phyloP scores from a whole-genome alignment of 176 grass and related monocot species.

The Secale cereale region DNA sequence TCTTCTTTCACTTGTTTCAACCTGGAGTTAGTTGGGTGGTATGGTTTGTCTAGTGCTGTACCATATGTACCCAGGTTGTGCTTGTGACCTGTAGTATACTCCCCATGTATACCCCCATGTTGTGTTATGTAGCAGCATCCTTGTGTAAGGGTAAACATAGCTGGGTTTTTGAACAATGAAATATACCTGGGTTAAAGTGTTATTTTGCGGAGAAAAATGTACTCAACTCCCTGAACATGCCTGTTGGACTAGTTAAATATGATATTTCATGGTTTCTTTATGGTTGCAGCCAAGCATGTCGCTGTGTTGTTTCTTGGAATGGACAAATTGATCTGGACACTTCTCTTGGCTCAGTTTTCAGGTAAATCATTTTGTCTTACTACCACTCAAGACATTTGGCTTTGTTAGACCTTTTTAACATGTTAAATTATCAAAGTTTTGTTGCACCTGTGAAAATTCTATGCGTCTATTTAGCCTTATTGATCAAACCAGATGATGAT shows the following conservation, averaged over 20 bases:
- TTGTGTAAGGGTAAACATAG: conserved; percentile 6
- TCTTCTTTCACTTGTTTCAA: neutral
- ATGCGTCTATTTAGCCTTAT: neutral
- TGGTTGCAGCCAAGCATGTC: neutral
- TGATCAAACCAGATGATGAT: neutral
- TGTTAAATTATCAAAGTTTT: neutral
- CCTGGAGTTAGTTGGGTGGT: neutral
- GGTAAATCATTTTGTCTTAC: neutral
- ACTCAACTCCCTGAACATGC: neutral
- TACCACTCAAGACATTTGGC: neutral
- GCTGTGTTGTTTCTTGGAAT: neutral
- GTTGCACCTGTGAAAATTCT: neutral
- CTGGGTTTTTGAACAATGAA: conserved; percentile 2
- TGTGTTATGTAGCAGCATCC: conserved; percentile 27
- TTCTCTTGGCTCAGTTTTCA: neutral
- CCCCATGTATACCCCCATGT: conserved; percentile 7
- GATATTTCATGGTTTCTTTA: conserved; percentile 1
- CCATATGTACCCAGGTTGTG: conserved; percentile 16
- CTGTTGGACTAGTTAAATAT: neutral
- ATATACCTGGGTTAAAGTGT: conserved; percentile 1
- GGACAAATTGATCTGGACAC: neutral
- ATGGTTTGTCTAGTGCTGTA: conserved; percentile 20
- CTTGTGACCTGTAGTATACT: neutral
- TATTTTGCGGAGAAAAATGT: neutral
- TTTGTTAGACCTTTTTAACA: neutral